phyloP scores from a whole-genome alignment of 2,329 filamentous ascomycete species.

The Aspergillus fructus region DNA sequence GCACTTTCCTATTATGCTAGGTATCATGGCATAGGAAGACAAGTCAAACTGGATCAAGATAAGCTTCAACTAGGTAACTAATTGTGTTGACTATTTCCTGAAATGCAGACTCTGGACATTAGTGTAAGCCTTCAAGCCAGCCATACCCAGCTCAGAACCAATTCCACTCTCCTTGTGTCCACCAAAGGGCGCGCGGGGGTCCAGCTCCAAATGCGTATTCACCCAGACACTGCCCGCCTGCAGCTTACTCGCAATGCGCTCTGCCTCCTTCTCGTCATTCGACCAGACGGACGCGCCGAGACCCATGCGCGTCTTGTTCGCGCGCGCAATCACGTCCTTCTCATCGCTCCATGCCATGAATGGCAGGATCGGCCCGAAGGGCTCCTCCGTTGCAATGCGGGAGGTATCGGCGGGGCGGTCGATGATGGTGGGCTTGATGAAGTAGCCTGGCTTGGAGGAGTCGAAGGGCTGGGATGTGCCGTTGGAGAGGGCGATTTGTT shows the following conservation, averaged over 20 bases:
- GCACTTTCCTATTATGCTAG: no score
- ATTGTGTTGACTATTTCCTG: conserved; percentile 14
- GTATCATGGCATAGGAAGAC: no score
- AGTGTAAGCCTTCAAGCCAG: conserved; percentile 43
- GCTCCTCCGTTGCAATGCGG: conserved; percentile 59
- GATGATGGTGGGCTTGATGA: conserved; percentile 60
- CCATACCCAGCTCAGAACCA: conserved; percentile 48
- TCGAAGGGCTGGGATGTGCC: conserved; percentile 45
- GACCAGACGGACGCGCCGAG: conserved; percentile 61
- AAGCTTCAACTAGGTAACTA: neutral
- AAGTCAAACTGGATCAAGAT: neutral
- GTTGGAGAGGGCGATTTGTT: conserved; percentile 53
- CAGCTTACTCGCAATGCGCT: conserved; percentile 53
- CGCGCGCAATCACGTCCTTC: conserved; percentile 57
- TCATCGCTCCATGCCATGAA: conserved; percentile 62
- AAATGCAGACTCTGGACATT: conserved; percentile 38
- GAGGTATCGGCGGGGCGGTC: conserved; percentile 58
- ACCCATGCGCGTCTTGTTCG: conserved; percentile 55
- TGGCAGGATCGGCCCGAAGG: conserved; percentile 65
- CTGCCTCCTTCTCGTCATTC: conserved; percentile 52
- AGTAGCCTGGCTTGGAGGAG: conserved; percentile 52
- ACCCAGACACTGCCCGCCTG: conserved; percentile 63
- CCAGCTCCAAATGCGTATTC: conserved; percentile 45
- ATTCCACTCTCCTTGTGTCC: conserved; percentile 55
- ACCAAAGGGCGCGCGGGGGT: conserved; percentile 43